Conservation (phyloP, 345 rosid species). For the Citrus reticulata region DNA sequence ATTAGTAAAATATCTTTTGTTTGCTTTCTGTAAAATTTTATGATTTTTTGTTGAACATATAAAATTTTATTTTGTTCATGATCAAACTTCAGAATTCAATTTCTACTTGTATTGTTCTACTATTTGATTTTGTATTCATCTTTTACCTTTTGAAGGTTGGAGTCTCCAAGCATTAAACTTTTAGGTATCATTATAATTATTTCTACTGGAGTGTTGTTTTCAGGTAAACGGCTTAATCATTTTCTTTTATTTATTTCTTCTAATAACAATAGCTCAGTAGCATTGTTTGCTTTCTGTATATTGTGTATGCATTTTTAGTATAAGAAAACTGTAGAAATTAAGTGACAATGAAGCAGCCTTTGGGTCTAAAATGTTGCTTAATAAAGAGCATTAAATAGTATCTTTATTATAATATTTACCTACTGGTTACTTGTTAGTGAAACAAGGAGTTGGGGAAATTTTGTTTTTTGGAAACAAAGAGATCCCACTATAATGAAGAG, state of each 20-base stretch:
- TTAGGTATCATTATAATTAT: conserved; percentile 79
- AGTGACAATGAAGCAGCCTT: not conserved
- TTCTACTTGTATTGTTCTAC: conserved; percentile 15
- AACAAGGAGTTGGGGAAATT: not conserved
- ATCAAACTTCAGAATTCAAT: not conserved
- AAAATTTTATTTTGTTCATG: not conserved
- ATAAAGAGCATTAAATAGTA: not conserved
- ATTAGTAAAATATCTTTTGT: not conserved
- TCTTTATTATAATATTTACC: not conserved
- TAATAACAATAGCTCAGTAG: not conserved
- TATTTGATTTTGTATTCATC: conserved; percentile 11
- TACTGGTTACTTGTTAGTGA: not conserved
- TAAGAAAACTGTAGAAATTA: not conserved
- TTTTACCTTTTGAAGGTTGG: conserved; percentile 59
- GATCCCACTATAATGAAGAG: not conserved
- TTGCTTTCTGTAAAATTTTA: not conserved
- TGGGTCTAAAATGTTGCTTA: not conserved
- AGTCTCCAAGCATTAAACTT: conserved; percentile 93
- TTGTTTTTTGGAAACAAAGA: not conserved
- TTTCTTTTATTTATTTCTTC: conserved; percentile 2
- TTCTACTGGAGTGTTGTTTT: conserved; percentile 76
- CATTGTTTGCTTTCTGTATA: conserved; percentile 3
- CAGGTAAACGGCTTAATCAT: conserved; percentile 50
- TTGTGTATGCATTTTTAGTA: not conserved
- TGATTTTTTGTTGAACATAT: not conserved